Evolutionary conservation across 2,329 filamentous ascomycete genomes (phyloP), one percentile per base, ranked within the genome.

Genomic region (Chrysoporthe cubensis): DNA sequence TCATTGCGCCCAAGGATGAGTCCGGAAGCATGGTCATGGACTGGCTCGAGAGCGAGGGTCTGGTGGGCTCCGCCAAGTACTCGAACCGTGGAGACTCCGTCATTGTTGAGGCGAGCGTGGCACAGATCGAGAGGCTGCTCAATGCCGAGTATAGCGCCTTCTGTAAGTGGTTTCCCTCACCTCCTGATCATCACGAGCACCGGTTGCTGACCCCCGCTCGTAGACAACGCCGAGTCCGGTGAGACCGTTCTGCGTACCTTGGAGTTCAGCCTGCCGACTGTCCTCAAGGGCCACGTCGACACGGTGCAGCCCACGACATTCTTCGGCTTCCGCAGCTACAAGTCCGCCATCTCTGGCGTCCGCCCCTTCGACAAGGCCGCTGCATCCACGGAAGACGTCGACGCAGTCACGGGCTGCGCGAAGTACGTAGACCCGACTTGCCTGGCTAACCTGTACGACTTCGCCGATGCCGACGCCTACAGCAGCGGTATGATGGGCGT

Each of bases 371-470:
- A 69, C 18, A 43, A 68, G 34, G 26, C 52, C 2, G 18, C 42
- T 18, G 43, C 4, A 4, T 52, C 60, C 14, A 44, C 14, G 13
- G 44, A n/a, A 2, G 50, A 62, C 13, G 50, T 34, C 8, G 43
- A 46, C 18, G 60, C 74, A 2, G 72, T 70, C 56, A 68, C 68
- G 1, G 59, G 73, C 11, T 76, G 76, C 67, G 68, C 75, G 57
- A 74, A 72, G 4, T 71, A 71, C 9, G 77, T 84, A 66, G 80
- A 79, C 34, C 82, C 82, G 2, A 69, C 76, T 4, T 85, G 83
- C 69, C 68, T 84, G 66, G 79, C 81, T 72, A 72, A 79, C 70
- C 74, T 84, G 61, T 85, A 85, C 77, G 83, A 73, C 73, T 85
- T 42, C 81, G 82, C 71, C 75, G 82, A 80, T 64, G 72, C 77